Conservation (phyloP, 768 basidiomycete species). For the Mrakia gelida region DNA sequence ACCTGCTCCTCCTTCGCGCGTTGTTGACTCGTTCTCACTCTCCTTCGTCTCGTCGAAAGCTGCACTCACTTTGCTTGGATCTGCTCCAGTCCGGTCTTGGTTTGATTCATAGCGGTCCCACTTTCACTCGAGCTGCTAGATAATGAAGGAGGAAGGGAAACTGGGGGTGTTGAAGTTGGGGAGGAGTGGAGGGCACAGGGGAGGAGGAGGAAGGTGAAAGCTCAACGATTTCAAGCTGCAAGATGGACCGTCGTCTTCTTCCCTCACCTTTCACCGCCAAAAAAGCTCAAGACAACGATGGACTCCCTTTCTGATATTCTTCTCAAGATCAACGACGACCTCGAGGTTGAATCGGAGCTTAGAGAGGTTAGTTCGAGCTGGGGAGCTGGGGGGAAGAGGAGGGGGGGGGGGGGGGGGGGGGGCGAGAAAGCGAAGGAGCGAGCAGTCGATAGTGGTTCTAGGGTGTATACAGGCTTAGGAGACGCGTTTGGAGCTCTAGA, state of each 20-base stretch:
- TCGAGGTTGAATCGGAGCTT: conserved; percentile 13
- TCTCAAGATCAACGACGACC: conserved; percentile 25
- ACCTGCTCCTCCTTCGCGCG: not conserved
- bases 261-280: not conserved
- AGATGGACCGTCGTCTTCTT: no score
- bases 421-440: not conserved
- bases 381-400: not conserved
- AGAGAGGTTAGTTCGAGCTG: conserved; percentile 14
- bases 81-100: conserved; percentile 20
- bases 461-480: no score
- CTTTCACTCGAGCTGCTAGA: no score
- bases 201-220: not conserved
- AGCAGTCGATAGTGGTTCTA: not conserved
- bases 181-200: not conserved
- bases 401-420: not conserved
- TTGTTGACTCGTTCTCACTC: no score
- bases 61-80: conserved; percentile 30
- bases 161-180: no score
- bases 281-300: not conserved
- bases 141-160: no score
- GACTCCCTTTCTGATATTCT: conserved; percentile 20
- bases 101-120: not conserved
- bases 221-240: not conserved
- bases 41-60: no score
- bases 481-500: no score